Base-by-base conservation (phyloP, 345 rosid genomes). In the Boechera divaricarpa region DNA sequence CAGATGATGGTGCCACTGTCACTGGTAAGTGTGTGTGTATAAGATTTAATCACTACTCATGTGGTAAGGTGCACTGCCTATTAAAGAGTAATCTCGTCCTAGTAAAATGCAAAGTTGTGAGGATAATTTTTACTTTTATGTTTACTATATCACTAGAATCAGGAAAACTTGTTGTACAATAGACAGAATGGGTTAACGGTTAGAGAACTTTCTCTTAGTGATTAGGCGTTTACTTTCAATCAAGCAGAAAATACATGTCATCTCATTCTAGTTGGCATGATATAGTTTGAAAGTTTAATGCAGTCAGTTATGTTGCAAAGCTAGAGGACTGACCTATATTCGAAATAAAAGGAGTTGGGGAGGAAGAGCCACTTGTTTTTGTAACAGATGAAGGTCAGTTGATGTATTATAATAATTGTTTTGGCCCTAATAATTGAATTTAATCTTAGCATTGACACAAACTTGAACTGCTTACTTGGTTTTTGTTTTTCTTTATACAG, bases 261-360 rank as follows among this genome's bases (percentile, higher is more conserved):
- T 26, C 15, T 53, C 32, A 10, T 53, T 3, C n/a, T 53, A 53
- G 55, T 3, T 51, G 0, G 31, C 12, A 21, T 52, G 56, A 53
- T 8, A 0, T 53, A 10, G 21, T 56, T 54, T 31, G n/a, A 54
- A 26, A 56, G 10, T 13, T 13, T 2, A 13, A 6, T 55, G 60
- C 60, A 55, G 60, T 55, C 18, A 55, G 18, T 55, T 55, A 55
- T 55, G 60, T 55, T 55, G 60, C 38, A 13, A 31, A 29, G 61
- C 61, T 56, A 56, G 38, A 29, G 38, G 38, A 29, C 13, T 10
- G 10, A 29, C 13, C 61, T 29, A 56, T 6, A 12, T 56, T 56
- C 10, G 61, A 56, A 56, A 56, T 13, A 38, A 56, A 56, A 56
- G 61, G 38, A 56, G 10, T 56, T 56, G 18, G 4, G 21, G 36